phyloP scores from a whole-genome alignment of 1,284 basidiomycete species.

The Irpex sp. region DNA sequence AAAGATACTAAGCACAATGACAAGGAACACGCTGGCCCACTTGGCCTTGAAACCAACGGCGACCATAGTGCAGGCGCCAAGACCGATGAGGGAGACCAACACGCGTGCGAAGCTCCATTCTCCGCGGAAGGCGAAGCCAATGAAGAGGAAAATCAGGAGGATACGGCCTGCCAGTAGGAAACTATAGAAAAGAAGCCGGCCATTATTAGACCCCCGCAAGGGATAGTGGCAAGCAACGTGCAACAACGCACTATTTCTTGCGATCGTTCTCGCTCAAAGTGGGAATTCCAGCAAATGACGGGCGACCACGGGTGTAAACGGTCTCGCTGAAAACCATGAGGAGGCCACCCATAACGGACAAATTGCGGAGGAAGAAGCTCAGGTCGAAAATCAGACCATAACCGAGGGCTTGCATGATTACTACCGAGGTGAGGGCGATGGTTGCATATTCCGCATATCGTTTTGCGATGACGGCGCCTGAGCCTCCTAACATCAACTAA shows the following conservation, averaged over 20 bases:
- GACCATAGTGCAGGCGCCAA: constrained; percentile 95
- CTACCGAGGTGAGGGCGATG: constrained; percentile 86
- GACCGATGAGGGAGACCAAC: constrained; percentile 82
- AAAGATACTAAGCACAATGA: constrained; percentile 88
- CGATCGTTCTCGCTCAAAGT: constrained; percentile 92
- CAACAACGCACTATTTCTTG: constrained; percentile 86
- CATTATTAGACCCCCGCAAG: constrained; percentile 7
- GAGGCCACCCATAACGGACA: constrained; percentile 42
- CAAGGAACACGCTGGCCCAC: constrained; percentile 97
- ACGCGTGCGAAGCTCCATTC: constrained; percentile 85
- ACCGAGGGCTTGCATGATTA: constrained; percentile 82
- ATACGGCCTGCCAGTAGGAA: constrained; percentile 97
- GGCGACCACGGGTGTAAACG: constrained; percentile 76
- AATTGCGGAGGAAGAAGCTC: constrained; percentile 91
- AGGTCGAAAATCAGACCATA: constrained; percentile 68
- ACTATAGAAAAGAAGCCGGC: constrained; percentile 36
- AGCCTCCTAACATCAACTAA: constrained; percentile 88
- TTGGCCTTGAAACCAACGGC: constrained; percentile 99
- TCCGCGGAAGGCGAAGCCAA: constrained; percentile 96
- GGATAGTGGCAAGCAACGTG: not conserved
- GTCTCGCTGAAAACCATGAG: constrained; percentile 98
- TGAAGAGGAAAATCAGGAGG: constrained; percentile 97
- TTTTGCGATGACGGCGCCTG: constrained; percentile 87
- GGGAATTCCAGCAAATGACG: constrained; percentile 90
- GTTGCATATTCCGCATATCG: constrained; percentile 84